These are phyloP conservation scores for Lepidium sativum DNA, from an alignment of 345 rosid species.

Conservation along the genomic window DNA sequence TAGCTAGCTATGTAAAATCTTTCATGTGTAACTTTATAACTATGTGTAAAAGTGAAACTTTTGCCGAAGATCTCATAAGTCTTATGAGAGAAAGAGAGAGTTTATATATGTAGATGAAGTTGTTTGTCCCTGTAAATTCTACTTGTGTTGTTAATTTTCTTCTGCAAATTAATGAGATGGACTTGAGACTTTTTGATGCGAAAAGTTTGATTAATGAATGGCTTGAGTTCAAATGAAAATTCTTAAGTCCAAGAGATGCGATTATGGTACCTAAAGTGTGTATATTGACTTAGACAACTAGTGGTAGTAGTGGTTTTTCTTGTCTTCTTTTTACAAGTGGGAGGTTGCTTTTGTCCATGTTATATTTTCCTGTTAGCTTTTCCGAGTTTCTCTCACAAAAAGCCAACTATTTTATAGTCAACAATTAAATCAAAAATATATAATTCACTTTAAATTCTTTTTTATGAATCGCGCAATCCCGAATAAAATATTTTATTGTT, in stretches of 20 bases:
- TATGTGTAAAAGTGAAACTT: too few relatives aligned
- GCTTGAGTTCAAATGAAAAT: not conserved
- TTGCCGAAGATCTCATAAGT: not conserved
- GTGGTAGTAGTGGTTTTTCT: conserved; percentile 3
- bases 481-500: too few relatives aligned
- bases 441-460: too few relatives aligned
- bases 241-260: not conserved
- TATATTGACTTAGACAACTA: conserved; percentile 12
- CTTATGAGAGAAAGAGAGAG: not conserved
- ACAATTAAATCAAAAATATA: too few relatives aligned
- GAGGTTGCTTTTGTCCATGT: conserved; percentile 10
- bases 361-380: not conserved
- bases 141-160: not conserved
- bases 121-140: not conserved
- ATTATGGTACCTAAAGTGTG: not conserved
- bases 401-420: too few relatives aligned
- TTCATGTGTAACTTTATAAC: not conserved
- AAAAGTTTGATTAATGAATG: not conserved
- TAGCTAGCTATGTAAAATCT: not conserved
- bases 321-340: conserved; percentile 25
- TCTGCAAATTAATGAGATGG: not conserved
- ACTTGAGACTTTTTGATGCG: not conserved
- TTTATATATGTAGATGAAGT: not conserved
- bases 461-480: too few relatives aligned
- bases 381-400: too few relatives aligned